A percentile compares a stretch with the other conserved stretches of the same genome.
phyloP scores from a whole-genome alignment of 2,329 filamentous ascomycete species.

The Microsporum canis region DNA sequence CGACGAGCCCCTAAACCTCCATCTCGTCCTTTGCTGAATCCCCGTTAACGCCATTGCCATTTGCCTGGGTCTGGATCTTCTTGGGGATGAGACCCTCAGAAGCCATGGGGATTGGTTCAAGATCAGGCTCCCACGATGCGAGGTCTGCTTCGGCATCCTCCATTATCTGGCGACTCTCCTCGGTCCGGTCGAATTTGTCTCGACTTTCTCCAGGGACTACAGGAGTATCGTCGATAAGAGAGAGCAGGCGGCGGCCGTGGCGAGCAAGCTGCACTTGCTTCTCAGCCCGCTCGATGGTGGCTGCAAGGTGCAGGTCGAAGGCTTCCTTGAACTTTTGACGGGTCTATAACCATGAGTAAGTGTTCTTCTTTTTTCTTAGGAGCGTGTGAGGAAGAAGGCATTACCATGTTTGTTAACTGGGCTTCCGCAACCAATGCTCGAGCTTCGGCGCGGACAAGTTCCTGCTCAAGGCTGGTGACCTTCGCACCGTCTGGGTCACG shows the following conservation, averaged over 20 bases:
- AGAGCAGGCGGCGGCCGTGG: conserved; percentile 74
- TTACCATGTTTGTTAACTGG: conserved; percentile 84
- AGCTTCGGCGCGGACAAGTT: conserved; percentile 88
- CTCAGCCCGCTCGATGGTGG: conserved; percentile 89
- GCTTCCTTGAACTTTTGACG: conserved; percentile 94
- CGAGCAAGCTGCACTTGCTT: conserved; percentile 92
- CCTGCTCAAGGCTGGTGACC: conserved; percentile 80
- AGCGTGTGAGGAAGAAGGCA: conserved; percentile 25
- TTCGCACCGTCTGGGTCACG: conserved; percentile 80
- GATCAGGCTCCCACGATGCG: conserved; percentile 53
- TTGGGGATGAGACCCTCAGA: not conserved
- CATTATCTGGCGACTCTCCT: conserved; percentile 69
- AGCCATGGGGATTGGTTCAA: conserved; percentile 41
- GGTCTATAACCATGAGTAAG: conserved; percentile 46
- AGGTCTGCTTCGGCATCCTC: conserved; percentile 89
- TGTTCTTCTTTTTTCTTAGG: not conserved
- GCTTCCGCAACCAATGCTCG: conserved; percentile 94
- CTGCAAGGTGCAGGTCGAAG: conserved; percentile 76
- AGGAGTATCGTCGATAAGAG: conserved; percentile 78
- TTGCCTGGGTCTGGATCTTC: not conserved
- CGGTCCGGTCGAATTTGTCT: conserved; percentile 52
- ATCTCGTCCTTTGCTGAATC: conserved; percentile 4
- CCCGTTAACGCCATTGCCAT: conserved; percentile 4
- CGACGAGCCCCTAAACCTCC: not conserved
- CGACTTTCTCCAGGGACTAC: conserved; percentile 75